These are phyloP conservation scores for Trypethelium eluteriae DNA, from an alignment of 495 filamentous ascomycete genomes.

Conservation along the genomic window DNA sequence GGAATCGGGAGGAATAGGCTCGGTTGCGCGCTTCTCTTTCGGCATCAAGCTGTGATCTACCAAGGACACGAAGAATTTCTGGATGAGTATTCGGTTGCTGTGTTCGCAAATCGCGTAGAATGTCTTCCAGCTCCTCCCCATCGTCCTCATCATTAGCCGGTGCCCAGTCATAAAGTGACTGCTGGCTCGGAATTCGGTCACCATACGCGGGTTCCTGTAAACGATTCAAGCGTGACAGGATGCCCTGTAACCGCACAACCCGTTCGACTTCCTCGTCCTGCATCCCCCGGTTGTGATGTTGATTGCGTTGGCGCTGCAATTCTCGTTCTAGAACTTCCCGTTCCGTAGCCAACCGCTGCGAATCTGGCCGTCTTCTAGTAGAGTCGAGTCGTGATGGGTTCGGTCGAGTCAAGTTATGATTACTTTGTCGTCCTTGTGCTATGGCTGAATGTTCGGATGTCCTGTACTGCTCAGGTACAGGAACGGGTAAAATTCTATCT, in stretches of 20 bases:
- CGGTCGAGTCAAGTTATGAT: neutral
- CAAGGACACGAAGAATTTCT: slow-evolving; percentile 32
- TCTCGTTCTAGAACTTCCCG: neutral
- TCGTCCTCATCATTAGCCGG: slow-evolving; percentile 48
- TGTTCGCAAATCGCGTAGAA: slow-evolving; percentile 33
- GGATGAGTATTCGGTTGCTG: slow-evolving; percentile 35
- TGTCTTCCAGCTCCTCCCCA: slow-evolving; percentile 37
- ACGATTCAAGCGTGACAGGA: slow-evolving; percentile 31
- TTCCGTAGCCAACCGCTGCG: neutral
- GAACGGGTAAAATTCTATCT: slow-evolving; percentile 6
- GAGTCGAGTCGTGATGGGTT: neutral
- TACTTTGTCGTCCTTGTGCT: neutral
- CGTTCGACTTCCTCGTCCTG: slow-evolving; percentile 9
- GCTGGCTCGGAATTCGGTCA: slow-evolving; percentile 42
- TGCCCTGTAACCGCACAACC: slow-evolving; percentile 29
- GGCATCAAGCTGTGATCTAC: slow-evolving; percentile 32
- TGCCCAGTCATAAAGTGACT: slow-evolving; percentile 54
- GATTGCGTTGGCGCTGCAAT: slow-evolving; percentile 4
- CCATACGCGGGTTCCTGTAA: slow-evolving; percentile 39
- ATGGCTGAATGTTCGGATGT: neutral
- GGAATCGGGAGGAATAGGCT: slow-evolving; percentile 20
- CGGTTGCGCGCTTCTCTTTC: slow-evolving; percentile 24
- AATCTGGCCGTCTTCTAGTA: neutral
- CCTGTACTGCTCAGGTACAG: slow-evolving; percentile 9
- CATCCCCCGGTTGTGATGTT: neutral